Conservation (phyloP, 805 yeast species). For the Spathaspora arborariae region DNA sequence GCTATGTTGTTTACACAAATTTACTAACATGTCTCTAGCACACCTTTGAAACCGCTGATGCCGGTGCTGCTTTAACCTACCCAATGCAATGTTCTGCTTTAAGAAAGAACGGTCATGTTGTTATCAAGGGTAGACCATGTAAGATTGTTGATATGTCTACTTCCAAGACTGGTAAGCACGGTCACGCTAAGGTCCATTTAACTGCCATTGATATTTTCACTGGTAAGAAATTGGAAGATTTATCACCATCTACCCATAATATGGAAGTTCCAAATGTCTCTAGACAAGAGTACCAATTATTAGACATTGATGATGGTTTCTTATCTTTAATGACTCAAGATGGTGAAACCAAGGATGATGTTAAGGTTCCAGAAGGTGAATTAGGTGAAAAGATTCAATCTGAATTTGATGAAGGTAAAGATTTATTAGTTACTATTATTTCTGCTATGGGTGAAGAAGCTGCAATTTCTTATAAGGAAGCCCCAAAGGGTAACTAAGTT, state of each 20-base stretch:
- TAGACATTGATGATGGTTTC: conserved; percentile 98
- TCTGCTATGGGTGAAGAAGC: conserved; percentile 99
- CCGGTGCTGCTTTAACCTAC: conserved; percentile 97
- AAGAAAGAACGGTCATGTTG: conserved; percentile 99
- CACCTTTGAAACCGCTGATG: conserved; percentile 96
- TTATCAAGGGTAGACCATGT: conserved; percentile 98
- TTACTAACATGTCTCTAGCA: conserved; percentile 50
- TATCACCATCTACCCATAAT: conserved; percentile 99
- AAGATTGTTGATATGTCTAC: conserved; percentile 99
- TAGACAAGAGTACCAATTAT: conserved; percentile 95
- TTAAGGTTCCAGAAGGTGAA: conserved; percentile 97
- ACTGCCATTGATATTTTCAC: conserved; percentile 99
- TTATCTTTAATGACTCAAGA: conserved; percentile 93
- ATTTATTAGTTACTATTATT: conserved; percentile 92
- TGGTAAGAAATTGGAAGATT: conserved; percentile 98
- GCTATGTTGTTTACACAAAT: neutral
- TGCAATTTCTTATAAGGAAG: conserved; percentile 97
- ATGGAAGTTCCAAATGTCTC: conserved; percentile 98
- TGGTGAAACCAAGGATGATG: conserved; percentile 99
- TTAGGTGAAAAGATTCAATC: conserved; percentile 89
- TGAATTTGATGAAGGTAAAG: conserved; percentile 98
- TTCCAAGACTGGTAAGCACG: conserved; percentile 99
- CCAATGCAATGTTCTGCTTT: conserved; percentile 99
- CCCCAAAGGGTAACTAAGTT: conserved; percentile 57
- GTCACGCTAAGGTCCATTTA: conserved; percentile 99